Conservation (phyloP, 2,329 filamentous ascomycete species). For the Emmonsia crescens region DNA sequence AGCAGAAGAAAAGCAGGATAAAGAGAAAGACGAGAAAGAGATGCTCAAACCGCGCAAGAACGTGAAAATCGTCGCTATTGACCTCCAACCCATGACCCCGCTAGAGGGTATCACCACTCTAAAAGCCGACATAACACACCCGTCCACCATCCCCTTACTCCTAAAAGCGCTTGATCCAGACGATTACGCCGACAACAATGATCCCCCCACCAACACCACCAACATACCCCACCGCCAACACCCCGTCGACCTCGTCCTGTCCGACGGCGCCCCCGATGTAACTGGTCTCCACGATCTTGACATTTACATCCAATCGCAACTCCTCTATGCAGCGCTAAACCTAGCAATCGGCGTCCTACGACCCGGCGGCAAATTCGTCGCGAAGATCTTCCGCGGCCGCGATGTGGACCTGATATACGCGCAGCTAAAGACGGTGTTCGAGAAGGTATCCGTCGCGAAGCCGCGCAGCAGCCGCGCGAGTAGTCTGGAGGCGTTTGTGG, state of each 20-base stretch:
- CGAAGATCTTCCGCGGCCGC: conserved; percentile 90
- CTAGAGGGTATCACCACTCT: conserved; percentile 86
- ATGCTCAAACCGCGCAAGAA: conserved; percentile 48
- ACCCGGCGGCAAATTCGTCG: conserved; percentile 90
- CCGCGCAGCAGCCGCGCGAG: conserved; percentile 89
- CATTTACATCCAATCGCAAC: conserved; percentile 93
- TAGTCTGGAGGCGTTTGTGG: conserved; percentile 92
- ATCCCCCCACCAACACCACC: conserved; percentile 25
- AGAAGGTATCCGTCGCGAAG: conserved; percentile 80
- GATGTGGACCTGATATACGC: conserved; percentile 95
- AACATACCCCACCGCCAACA: conserved; percentile 47
- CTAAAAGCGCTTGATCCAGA: conserved; percentile 72
- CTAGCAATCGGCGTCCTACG: conserved; percentile 85
- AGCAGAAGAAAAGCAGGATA: conserved; percentile 19
- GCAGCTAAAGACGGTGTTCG: conserved; percentile 85
- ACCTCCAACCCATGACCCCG: conserved; percentile 90
- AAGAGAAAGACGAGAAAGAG: conserved; percentile 17
- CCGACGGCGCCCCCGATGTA: conserved; percentile 91
- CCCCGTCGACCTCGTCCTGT: conserved; percentile 86
- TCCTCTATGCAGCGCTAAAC: conserved; percentile 88
- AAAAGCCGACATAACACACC: conserved; percentile 93
- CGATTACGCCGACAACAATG: conserved; percentile 41
- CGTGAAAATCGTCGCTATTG: conserved; percentile 91
- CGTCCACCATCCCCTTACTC: conserved; percentile 82
- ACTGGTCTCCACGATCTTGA: conserved; percentile 95